Percentiles rank a stretch among this genome's conserved stretches.
Evolutionary conservation across 2,329 filamentous ascomycete species (phyloP).

Genomic region (Aureobasidium vineae): DNA sequence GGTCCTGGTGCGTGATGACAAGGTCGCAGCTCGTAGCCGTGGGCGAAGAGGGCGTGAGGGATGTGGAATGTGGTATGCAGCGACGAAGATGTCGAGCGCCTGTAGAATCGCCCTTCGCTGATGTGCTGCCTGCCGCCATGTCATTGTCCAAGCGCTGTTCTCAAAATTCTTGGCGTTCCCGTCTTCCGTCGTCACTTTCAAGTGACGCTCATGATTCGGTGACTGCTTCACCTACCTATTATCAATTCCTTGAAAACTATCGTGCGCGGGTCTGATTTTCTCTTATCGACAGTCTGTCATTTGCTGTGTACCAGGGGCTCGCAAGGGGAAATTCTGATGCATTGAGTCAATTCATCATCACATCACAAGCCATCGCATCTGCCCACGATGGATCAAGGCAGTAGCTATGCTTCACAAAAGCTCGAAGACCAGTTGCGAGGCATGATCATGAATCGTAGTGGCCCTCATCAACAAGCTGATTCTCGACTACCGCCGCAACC

Average conservation of each 20-base stretch:
- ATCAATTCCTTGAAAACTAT: not conserved
- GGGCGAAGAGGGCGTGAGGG: not conserved
- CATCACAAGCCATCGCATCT: not conserved
- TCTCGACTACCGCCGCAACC: slow-evolving; percentile 30
- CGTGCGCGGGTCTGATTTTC: not conserved
- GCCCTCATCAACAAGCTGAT: slow-evolving; percentile 26
- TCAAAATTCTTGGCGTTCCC: slow-evolving; percentile 4
- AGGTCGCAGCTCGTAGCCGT: not conserved
- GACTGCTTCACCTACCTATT: not conserved
- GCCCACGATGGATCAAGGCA: slow-evolving; percentile 28
- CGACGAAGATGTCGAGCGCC: not conserved
- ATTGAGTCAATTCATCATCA: not conserved
- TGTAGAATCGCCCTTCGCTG: not conserved
- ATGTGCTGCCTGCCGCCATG: slow-evolving; percentile 5
- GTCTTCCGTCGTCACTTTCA: not conserved
- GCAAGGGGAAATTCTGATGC: not conserved
- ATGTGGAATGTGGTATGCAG: slow-evolving; percentile 1
- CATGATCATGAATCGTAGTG: slow-evolving; percentile 60
- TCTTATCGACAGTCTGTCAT: not conserved
- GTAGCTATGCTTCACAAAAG: not conserved
- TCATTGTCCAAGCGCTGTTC: not conserved
- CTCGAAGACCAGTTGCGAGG: slow-evolving; percentile 59
- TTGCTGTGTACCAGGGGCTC: not conserved
- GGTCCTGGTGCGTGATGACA: not conserved
- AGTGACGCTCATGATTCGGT: not conserved